Percentiles rank a stretch among this genome's conserved stretches.
phyloP scores from a whole-genome alignment of 78 protist species.

The Dictyostelium capitatum region DNA sequence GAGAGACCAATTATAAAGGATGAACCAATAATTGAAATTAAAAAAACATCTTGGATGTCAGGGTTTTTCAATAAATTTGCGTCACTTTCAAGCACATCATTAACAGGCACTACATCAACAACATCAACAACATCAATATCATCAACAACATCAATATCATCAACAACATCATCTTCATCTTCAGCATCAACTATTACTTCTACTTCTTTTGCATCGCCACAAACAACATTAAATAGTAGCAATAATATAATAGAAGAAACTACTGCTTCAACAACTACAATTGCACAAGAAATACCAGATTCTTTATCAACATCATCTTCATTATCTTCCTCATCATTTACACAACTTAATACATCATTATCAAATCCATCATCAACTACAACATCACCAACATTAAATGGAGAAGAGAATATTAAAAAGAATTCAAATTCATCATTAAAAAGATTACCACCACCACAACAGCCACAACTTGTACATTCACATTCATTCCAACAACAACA shows the following conservation, averaged over 20 bases:
- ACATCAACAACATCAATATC: neutral
- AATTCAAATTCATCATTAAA: neutral
- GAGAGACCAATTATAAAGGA: neutral
- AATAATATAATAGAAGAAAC: neutral
- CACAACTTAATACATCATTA: neutral
- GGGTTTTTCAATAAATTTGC: constrained; percentile 19
- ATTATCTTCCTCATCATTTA: neutral
- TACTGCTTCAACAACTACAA: neutral
- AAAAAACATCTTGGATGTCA: constrained; percentile 33
- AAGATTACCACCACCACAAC: constrained; percentile 20
- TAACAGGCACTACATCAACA: neutral
- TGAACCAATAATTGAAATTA: constrained; percentile 12
- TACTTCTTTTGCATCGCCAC: neutral
- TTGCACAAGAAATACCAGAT: neutral
- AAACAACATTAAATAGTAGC: neutral
- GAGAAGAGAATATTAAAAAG: neutral
- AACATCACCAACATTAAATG: neutral
- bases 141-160: neutral
- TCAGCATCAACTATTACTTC: neutral
- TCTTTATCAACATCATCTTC: neutral
- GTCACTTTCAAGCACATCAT: neutral
- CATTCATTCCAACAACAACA: constrained; percentile 20
- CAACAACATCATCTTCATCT: no score
- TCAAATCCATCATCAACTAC: neutral
- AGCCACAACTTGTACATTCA: constrained; percentile 15